phyloP scores from a whole-genome alignment of 1,284 basidiomycete species.

The Marasmius tenuissimus region DNA sequence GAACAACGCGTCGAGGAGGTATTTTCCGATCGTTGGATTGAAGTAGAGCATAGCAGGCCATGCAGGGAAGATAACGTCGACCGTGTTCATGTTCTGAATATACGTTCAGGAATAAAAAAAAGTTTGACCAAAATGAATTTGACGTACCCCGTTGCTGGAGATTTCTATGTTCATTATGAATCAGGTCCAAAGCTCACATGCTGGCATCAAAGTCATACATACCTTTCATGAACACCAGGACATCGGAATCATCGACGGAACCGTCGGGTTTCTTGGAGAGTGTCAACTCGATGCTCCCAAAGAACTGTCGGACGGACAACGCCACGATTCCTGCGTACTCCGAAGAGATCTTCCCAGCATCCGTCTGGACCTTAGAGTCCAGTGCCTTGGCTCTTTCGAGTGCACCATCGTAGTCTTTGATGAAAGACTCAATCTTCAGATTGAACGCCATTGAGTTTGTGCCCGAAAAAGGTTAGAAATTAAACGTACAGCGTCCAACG shows the following conservation, averaged over 20 bases:
- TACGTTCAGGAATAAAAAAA: not conserved
- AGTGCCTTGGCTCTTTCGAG: slow-evolving; percentile 49
- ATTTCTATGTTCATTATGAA: not conserved
- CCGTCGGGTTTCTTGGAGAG: slow-evolving; percentile 50
- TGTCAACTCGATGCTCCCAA: slow-evolving; percentile 63
- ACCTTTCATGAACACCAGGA: slow-evolving; percentile 53
- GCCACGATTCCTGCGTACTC: slow-evolving; percentile 59
- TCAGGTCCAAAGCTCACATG: too few species aligned
- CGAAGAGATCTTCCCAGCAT: slow-evolving; percentile 53
- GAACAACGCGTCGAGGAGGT: slow-evolving; percentile 60
- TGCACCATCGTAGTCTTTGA: slow-evolving; percentile 50
- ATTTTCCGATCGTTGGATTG: slow-evolving; percentile 60
- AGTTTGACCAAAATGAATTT: not conserved
- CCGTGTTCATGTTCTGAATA: slow-evolving; percentile 65
- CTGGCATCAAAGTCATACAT: too few species aligned
- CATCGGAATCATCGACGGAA: slow-evolving; percentile 54
- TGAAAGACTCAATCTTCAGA: slow-evolving; percentile 53
- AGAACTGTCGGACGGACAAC: slow-evolving; percentile 60
- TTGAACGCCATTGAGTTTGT: slow-evolving; percentile 41
- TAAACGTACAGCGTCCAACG: too few species aligned
- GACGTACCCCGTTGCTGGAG: not conserved
- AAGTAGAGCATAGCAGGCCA: slow-evolving; percentile 70
- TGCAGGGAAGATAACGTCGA: slow-evolving; percentile 71
- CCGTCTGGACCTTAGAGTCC: slow-evolving; percentile 52
- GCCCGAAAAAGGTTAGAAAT: slow-evolving; percentile 52